phyloP scores from a whole-genome alignment of 1,284 basidiomycete genomes.

The Chalciporus piperatoides region DNA sequence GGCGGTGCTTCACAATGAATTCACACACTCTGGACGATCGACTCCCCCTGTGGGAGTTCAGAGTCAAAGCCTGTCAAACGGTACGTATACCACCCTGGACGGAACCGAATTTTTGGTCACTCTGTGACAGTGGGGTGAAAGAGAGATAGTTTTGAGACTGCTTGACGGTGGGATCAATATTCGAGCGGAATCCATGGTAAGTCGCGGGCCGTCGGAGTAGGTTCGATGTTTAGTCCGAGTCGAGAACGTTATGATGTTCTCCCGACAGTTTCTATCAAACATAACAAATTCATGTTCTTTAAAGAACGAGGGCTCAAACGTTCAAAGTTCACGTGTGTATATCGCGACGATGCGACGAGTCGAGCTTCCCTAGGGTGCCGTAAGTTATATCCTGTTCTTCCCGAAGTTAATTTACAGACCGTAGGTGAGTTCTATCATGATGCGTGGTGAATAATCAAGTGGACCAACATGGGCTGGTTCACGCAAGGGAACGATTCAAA shows the following conservation, averaged over 20 bases:
- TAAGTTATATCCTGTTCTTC: too few species aligned
- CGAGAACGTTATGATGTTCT: neutral
- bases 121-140: neutral
- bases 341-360: conserved; percentile 13
- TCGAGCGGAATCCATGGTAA: neutral
- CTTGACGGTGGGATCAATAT: neutral
- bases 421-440: conserved; percentile 5
- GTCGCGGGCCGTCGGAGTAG: neutral
- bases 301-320: neutral
- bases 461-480: too few species aligned
- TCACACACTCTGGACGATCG: conserved; percentile 5
- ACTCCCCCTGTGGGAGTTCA: conserved; percentile 4
- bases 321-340: neutral
- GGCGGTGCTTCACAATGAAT: too few species aligned
- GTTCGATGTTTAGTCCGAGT: neutral
- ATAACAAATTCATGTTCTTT: neutral
- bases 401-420: too few species aligned
- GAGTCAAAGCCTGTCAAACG: neutral
- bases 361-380: conserved; percentile 5
- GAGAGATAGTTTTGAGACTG: neutral
- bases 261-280: conserved; percentile 6
- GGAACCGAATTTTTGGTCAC: neutral
- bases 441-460: too few species aligned
- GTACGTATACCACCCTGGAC: too few species aligned
- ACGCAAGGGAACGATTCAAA: neutral